Evolutionary conservation across 2,329 filamentous ascomycete species (phyloP).

Genomic region (Aspergillus terreus): DNA sequence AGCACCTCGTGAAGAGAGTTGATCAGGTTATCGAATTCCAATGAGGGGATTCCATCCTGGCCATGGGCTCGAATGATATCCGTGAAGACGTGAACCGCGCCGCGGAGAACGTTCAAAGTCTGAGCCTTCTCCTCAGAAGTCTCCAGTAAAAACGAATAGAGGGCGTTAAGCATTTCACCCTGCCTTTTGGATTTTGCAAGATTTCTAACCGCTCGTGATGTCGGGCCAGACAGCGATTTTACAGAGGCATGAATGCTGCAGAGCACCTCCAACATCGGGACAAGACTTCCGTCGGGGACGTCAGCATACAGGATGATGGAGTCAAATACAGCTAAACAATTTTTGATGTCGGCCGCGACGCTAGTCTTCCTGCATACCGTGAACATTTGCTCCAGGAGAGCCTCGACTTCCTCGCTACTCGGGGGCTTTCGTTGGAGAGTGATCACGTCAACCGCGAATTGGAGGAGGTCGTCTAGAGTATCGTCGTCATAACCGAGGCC

Average conservation of each 20-base stretch:
- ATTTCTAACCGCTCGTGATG: conserved; percentile 40
- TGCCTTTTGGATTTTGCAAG: conserved; percentile 38
- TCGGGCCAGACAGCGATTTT: conserved; percentile 40
- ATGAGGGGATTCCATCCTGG: conserved; percentile 35
- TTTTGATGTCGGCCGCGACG: conserved; percentile 40
- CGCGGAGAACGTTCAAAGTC: conserved; percentile 40
- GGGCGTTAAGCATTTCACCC: conserved; percentile 34
- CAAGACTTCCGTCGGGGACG: conserved; percentile 36
- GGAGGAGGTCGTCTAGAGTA: conserved; percentile 36
- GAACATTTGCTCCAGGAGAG: conserved; percentile 36
- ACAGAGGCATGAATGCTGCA: conserved; percentile 45
- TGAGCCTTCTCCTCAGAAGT: conserved; percentile 30
- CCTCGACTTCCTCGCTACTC: conserved; percentile 31
- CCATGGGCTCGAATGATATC: conserved; percentile 39
- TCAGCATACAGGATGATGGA: conserved; percentile 40
- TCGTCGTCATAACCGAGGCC: conserved; percentile 32
- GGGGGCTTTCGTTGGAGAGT: conserved; percentile 39
- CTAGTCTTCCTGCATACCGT: conserved; percentile 40
- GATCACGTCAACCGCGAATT: conserved; percentile 41
- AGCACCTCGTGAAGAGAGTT: conserved; percentile 32
- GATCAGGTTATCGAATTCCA: conserved; percentile 36
- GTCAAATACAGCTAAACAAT: conserved; percentile 39
- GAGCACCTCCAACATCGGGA: conserved; percentile 37
- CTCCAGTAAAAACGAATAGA: conserved; percentile 35
- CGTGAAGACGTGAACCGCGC: conserved; percentile 38